Conservation (phyloP, 2,329 filamentous ascomycete genomes). For the Sarocladium oryzae region DNA sequence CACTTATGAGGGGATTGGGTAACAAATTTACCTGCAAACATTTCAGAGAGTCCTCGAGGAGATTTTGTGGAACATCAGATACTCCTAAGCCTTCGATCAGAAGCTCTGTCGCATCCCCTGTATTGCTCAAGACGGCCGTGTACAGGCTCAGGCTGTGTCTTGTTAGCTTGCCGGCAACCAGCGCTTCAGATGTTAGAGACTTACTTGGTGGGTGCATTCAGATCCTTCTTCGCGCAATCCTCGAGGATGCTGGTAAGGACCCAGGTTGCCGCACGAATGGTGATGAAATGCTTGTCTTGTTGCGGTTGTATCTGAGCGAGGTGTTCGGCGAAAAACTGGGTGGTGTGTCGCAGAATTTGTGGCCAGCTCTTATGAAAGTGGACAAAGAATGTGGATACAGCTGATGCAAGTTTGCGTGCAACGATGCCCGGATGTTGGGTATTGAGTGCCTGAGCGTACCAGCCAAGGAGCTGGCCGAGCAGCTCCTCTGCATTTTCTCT, state of each 20-base stretch:
- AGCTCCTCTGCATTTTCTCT: conserved; percentile 53
- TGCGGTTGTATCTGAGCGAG: neutral
- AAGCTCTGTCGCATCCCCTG: conserved; percentile 32
- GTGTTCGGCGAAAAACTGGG: neutral
- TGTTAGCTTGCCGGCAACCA: conserved; percentile 16
- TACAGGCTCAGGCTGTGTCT: conserved; percentile 26
- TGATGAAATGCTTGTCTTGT: conserved; percentile 19
- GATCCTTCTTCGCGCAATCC: conserved; percentile 51
- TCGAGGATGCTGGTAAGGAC: conserved; percentile 42
- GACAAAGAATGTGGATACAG: conserved; percentile 68
- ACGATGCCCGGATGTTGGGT: conserved; percentile 53
- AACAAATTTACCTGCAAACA: conserved; percentile 51
- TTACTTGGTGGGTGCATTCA: conserved; percentile 51
- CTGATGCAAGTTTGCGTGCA: conserved; percentile 68
- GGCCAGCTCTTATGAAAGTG: conserved; percentile 63
- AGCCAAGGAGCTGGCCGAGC: conserved; percentile 53
- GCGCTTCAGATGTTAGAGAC: conserved; percentile 20
- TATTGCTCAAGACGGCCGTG: conserved; percentile 32
- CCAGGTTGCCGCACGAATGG: conserved; percentile 52
- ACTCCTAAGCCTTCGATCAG: conserved; percentile 21
- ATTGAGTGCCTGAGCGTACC: conserved; percentile 51
- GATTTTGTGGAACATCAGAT: conserved; percentile 7
- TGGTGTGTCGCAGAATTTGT: conserved; percentile 55
- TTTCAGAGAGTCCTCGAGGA: conserved; percentile 49
- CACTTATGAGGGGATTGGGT: neutral